These are phyloP conservation scores for Ganoderma sinense DNA, from an alignment of 1,284 basidiomycete species.

Conservation along the genomic window DNA sequence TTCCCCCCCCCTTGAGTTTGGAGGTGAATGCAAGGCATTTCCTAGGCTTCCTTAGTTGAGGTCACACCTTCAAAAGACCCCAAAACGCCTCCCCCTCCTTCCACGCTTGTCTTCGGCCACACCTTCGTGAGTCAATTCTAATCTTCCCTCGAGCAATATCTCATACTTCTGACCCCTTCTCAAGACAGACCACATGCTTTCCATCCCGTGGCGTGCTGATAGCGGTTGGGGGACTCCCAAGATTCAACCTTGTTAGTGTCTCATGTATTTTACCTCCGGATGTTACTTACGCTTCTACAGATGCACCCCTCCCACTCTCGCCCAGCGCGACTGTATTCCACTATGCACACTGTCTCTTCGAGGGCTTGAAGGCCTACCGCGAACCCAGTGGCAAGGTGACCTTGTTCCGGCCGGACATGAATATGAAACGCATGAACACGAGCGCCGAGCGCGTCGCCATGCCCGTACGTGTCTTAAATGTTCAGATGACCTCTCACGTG, in stretches of 20 bases:
- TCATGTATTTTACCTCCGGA: neutral
- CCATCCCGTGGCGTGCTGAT: constrained; percentile 77
- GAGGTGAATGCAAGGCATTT: neutral
- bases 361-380: constrained; percentile 97
- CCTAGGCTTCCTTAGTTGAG: constrained; percentile 56
- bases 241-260: constrained; percentile 81
- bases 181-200: constrained; percentile 94
- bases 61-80: constrained; percentile 59
- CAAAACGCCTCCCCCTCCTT: constrained; percentile 58
- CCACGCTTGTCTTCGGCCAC: constrained; percentile 70
- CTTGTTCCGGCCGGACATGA: constrained; percentile 97
- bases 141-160: neutral
- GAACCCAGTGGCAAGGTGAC: constrained; percentile 82
- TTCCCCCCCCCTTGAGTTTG: neutral
- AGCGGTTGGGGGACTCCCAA: constrained; percentile 86
- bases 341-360: constrained; percentile 92
- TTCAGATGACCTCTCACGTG: neutral
- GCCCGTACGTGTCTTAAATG: constrained; percentile 59
- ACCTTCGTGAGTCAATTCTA: constrained; percentile 57
- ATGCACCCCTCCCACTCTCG: constrained; percentile 64
- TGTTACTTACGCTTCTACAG: constrained; percentile 21
- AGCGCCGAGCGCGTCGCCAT: constrained; percentile 80
- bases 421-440: constrained; percentile 93
- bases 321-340: constrained; percentile 93
- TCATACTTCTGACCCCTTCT: neutral